A percentile compares a stretch with the other conserved stretches of the same genome.
These are phyloP conservation scores for Amanita exitialis DNA, from an alignment of 768 basidiomycete genomes.

Conservation along the genomic window DNA sequence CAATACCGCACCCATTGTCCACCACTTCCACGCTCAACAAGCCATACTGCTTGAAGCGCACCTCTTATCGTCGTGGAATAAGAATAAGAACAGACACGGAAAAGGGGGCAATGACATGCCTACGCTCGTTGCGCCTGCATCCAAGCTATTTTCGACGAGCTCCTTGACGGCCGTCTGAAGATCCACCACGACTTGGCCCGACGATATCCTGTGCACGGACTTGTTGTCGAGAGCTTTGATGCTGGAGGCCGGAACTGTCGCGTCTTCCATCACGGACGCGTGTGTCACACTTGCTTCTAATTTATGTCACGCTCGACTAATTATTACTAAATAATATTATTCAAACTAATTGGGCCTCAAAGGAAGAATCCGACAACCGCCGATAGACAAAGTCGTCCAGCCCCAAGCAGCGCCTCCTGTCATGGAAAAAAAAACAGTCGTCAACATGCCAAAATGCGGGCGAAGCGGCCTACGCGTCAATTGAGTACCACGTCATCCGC, in stretches of 20 bases:
- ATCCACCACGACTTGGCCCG: conserved; percentile 92
- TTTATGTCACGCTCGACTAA: conserved; percentile 24
- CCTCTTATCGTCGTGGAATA: conserved; percentile 38
- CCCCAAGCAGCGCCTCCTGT: no score
- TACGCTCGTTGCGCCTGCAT: conserved; percentile 82
- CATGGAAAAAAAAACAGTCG: no score
- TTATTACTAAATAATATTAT: no score
- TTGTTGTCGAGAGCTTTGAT: conserved; percentile 61
- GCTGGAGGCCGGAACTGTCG: not conserved
- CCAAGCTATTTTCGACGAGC: conserved; percentile 91
- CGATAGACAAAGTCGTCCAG: no score
- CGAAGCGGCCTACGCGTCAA: no score
- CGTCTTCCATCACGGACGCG: conserved; percentile 21
- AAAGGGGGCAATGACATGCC: conserved; percentile 36
- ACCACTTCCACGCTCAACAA: conserved; percentile 75
- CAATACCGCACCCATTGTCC: conserved; percentile 89
- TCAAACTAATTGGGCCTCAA: no score
- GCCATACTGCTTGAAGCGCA: conserved; percentile 85
- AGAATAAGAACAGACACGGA: not conserved
- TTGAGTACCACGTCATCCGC: no score
- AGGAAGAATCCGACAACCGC: no score
- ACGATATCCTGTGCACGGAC: conserved; percentile 83
- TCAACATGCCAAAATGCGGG: no score
- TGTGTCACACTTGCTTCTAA: conserved; percentile 18
- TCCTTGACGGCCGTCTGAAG: conserved; percentile 94